These are phyloP conservation scores for Colletotrichum sp. DNA, from an alignment of 2,329 filamentous ascomycete genomes.

Conservation along the genomic window DNA sequence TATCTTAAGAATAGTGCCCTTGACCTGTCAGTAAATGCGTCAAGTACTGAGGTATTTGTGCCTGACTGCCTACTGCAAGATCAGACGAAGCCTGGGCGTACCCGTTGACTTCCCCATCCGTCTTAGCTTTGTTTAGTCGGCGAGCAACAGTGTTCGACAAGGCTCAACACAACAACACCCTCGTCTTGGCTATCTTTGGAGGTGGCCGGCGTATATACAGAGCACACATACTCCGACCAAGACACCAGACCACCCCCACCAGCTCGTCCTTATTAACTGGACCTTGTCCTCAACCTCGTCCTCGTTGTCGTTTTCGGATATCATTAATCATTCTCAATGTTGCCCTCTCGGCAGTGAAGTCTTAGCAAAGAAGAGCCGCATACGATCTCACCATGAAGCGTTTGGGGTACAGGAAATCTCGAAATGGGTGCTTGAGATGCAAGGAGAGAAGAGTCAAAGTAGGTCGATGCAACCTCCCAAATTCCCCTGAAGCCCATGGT, in stretches of 20 bases:
- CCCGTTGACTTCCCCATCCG: neutral
- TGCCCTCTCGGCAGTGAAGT: neutral
- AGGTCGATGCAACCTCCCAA: neutral
- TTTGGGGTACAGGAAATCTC: conserved; percentile 40
- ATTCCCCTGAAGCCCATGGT: neutral
- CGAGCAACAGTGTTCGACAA: neutral
- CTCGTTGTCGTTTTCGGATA: conserved; percentile 16
- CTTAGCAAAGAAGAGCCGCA: neutral
- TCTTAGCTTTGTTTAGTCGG: neutral
- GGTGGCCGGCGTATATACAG: conserved; percentile 10
- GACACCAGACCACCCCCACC: conserved; percentile 2
- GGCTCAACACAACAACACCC: conserved; percentile 9
- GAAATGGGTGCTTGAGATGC: conserved; percentile 37
- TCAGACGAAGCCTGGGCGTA: conserved; percentile 12
- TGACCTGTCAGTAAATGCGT: neutral
- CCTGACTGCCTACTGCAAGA: neutral
- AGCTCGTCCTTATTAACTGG: conserved; percentile 8
- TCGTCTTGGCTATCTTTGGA: neutral
- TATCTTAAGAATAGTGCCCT: neutral
- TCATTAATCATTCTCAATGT: neutral
- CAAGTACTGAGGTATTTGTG: neutral
- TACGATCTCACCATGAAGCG: conserved; percentile 27
- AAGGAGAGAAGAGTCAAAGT: conserved; percentile 42
- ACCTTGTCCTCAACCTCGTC: conserved; percentile 4
- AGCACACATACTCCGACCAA: neutral